phyloP scores from a whole-genome alignment of 139 green algal genomes.

The Choricystis sp. region DNA sequence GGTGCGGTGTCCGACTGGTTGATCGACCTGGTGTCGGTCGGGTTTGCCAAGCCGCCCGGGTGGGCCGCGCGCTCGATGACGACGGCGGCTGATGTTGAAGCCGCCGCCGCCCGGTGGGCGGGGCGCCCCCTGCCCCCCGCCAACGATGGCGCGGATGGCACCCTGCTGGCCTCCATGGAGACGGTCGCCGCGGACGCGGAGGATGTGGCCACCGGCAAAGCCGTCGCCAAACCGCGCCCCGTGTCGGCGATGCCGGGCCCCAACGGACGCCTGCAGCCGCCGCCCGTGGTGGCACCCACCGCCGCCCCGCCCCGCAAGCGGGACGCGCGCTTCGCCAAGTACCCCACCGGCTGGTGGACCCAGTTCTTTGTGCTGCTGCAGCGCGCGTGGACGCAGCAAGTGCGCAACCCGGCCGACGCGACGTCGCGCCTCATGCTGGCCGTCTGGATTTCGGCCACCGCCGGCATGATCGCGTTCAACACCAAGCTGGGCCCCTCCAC shows the following conservation, averaged over 20 bases:
- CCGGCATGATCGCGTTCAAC: conserved; percentile 40
- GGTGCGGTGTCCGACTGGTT: conserved; percentile 22
- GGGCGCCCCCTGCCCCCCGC: neutral
- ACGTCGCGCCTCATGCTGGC: conserved; percentile 28
- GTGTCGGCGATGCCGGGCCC: no score
- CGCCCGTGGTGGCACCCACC: no score
- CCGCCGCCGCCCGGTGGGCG: neutral
- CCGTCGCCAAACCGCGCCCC: neutral
- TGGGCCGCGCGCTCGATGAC: neutral
- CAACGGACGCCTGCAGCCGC: no score
- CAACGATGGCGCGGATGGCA: neutral
- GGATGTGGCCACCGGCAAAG: neutral
- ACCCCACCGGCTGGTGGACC: conserved; percentile 1
- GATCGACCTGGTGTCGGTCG: conserved; percentile 45
- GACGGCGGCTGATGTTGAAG: neutral
- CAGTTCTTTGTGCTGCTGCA: conserved; percentile 22
- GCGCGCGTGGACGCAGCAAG: conserved; percentile 20
- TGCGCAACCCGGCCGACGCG: conserved; percentile 39
- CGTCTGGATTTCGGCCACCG: conserved; percentile 39
- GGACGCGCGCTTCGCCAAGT: neutral
- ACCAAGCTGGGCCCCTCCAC: conserved; percentile 9
- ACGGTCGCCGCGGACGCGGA: neutral
- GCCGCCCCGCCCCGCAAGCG: no score
- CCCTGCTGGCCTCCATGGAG: neutral
- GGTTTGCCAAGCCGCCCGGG: conserved; percentile 32